phyloP scores from a whole-genome alignment of 2,329 filamentous ascomycete genomes.

The Penicillium fuscoglaucum region DNA sequence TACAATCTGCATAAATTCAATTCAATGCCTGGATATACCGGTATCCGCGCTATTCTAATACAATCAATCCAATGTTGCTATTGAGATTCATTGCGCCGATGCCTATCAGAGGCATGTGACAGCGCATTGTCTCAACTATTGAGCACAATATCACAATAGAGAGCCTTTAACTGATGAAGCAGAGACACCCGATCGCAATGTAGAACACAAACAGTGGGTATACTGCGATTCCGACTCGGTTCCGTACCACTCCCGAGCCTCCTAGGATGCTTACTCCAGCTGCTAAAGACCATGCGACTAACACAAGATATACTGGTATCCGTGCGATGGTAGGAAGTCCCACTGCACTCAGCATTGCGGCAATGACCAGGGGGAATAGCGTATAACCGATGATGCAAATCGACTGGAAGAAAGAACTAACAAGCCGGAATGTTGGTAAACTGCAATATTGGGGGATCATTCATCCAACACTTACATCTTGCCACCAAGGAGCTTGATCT shows the following conservation, averaged over 20 bases:
- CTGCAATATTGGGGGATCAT: background rate
- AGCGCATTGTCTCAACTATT: background rate
- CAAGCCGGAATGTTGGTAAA: conserved; percentile 19
- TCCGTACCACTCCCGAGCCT: conserved; percentile 92
- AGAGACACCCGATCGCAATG: conserved; percentile 85
- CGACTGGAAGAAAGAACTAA: conserved; percentile 93
- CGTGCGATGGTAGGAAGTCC: conserved; percentile 75
- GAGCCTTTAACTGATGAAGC: conserved; percentile 81
- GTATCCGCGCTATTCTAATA: conserved; percentile 7
- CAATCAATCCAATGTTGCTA: conserved; percentile 1
- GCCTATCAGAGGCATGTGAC: background rate
- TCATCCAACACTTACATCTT: conserved; percentile 75
- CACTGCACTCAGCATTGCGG: conserved; percentile 82
- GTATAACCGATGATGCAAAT: conserved; percentile 99
- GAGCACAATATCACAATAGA: conserved; percentile 6
- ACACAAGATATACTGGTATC: conserved; percentile 84
- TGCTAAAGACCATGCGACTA: conserved; percentile 89
- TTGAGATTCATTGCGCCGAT: conserved; percentile 1
- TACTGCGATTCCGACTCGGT: conserved; percentile 88
- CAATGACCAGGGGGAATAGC: conserved; percentile 92
- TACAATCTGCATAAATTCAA: background rate
- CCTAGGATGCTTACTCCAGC: conserved; percentile 95
- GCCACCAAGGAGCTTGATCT: conserved; percentile 93
- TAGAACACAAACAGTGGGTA: conserved; percentile 97
- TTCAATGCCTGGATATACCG: conserved; percentile 7